Evolutionary conservation across 148 eudicot genomes (phyloP).

Genomic region (Spergularia bocconei): DNA sequence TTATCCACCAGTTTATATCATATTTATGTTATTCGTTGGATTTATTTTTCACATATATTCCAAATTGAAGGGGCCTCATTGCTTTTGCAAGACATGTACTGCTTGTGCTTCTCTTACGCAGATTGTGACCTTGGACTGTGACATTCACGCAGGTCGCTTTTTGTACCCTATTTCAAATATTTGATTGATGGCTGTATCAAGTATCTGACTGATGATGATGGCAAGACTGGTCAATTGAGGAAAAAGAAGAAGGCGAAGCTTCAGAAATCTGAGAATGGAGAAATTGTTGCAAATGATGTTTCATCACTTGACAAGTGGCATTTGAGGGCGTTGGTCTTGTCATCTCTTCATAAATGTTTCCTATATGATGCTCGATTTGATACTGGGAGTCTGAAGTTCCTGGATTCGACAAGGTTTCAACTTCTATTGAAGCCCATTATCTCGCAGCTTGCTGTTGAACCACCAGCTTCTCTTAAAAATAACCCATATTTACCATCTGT

Average conservation of each 20-base stretch:
- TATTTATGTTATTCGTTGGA: not conserved
- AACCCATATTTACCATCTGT: conserved; percentile 52
- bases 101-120: not conserved
- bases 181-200: conserved; percentile 61
- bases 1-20: not conserved
- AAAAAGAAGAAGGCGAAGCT: conserved; percentile 82
- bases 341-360: conserved; percentile 84
- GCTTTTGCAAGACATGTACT: not conserved
- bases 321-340: conserved; percentile 65
- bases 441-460: conserved; percentile 64
- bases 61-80: not conserved
- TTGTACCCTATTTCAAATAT: conserved; percentile 95
- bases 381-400: conserved; percentile 64
- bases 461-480: conserved; percentile 59
- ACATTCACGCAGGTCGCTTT: conserved; percentile 55
- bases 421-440: conserved; percentile 77
- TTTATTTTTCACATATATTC: not conserved
- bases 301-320: conserved; percentile 59
- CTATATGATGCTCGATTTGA: conserved; percentile 82
- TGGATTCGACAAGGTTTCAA: conserved; percentile 77
- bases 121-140: conserved; percentile 6
- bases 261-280: conserved; percentile 28
- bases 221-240: conserved; percentile 30
- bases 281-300: conserved; percentile 25
- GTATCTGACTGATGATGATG: conserved; percentile 55